Evolutionary conservation across 2,329 filamentous ascomycete species (phyloP).

Genomic region (Aspergillus sp.): DNA sequence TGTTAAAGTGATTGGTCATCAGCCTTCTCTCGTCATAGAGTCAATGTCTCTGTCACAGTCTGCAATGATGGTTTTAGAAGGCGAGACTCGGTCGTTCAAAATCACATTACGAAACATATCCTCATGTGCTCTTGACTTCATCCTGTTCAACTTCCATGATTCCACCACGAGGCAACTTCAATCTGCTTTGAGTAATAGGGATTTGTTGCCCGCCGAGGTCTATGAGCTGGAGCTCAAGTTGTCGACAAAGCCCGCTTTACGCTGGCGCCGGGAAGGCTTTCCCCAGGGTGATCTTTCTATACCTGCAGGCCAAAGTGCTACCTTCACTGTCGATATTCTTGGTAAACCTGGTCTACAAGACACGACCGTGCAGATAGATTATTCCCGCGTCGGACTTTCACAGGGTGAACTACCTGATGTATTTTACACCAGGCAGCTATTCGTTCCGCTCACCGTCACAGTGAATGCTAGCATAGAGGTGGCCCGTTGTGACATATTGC

Average conservation of each 20-base stretch:
- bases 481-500: constrained; percentile 70
- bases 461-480: constrained; percentile 90
- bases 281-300: constrained; percentile 56
- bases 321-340: constrained; percentile 77
- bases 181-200: constrained; percentile 67
- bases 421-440: constrained; percentile 81
- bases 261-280: constrained; percentile 47
- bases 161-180: constrained; percentile 77
- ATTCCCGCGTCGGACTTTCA: constrained; percentile 70
- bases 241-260: constrained; percentile 64
- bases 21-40: constrained; percentile 72
- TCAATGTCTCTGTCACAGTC: constrained; percentile 76
- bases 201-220: constrained; percentile 71
- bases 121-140: constrained; percentile 69
- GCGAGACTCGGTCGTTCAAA: constrained; percentile 72
- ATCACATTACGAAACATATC: constrained; percentile 79
- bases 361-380: constrained; percentile 78
- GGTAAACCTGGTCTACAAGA: constrained; percentile 80
- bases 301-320: constrained; percentile 60
- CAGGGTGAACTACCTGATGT: constrained; percentile 63
- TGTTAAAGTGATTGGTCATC: constrained; percentile 71
- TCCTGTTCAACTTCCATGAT: constrained; percentile 85
- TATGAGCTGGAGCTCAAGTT: constrained; percentile 83
- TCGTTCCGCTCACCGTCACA: constrained; percentile 76
- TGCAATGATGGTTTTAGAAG: constrained; percentile 87